Evolutionary conservation across 768 basidiomycete species (phyloP), one percentile per base, ranked within the genome.

Genomic region (Phanerochaete carnosa): DNA sequence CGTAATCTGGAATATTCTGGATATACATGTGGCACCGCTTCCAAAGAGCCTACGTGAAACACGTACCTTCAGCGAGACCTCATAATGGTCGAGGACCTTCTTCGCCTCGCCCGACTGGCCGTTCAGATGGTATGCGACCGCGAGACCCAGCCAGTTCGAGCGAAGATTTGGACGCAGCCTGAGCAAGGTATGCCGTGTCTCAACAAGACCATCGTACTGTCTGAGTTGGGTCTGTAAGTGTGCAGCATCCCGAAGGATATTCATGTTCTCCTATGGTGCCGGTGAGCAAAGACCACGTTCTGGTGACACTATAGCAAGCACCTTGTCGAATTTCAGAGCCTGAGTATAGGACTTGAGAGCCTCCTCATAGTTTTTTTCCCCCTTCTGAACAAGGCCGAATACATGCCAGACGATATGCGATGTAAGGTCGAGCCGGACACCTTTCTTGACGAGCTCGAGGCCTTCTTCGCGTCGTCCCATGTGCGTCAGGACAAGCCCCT

Each of bases 331-430:
- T 62, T 83, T 83, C 64, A 95, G 77, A 2, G 95, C 96, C 76
- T 93, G 90, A 1, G 83, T 85, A 73, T 98, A 98, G 26, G 94
- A 95, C 68, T 94, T 92, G 68, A 94, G 80, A 0, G 97, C 95
- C 68, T 95, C 94, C 65, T 93, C 92, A 68, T 94, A 98, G 70
- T 96, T 94, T 74, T 91, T 95, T 72, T 97, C 92, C 9, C 89
- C 89, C 73, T 96, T 94, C 72, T 95, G 91, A 23, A 97, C 86
- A 68, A 99, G 88, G 28, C 94, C 97, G 71, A 94, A 91, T 64
- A 98, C 96, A 74, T 99, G 97, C 95, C 97, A 98, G 70, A 89
- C 90, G 70, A 99, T 98, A 69, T 98, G 95, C 22, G 93, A 95
- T 32, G 84, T 88, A 57, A 92, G 75, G 74, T 95, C 92, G 50